These are phyloP conservation scores for Rhinocladiella similis DNA, from an alignment of 2,329 filamentous ascomycete species.

Conservation along the genomic window DNA sequence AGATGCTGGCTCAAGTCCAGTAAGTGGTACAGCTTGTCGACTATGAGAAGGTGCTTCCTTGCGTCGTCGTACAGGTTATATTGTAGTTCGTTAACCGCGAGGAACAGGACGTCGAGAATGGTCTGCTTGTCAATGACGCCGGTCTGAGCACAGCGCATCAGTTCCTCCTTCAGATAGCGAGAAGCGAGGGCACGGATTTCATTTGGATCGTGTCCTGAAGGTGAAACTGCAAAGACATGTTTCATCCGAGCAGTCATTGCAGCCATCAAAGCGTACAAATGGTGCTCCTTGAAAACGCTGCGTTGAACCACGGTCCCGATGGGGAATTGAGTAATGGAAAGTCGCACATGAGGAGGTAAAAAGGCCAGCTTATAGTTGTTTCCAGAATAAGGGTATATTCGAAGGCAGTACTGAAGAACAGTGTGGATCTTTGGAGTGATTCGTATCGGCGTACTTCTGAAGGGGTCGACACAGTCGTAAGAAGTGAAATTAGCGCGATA, in stretches of 20 bases:
- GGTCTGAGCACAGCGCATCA: constrained; percentile 15
- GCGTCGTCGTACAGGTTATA: constrained; percentile 20
- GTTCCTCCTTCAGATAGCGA: constrained; percentile 19
- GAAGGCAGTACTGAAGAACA: constrained; percentile 19
- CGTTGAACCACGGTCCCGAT: constrained; percentile 22
- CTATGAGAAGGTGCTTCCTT: constrained; percentile 21
- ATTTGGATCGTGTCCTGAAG: constrained; percentile 10
- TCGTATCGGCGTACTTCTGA: constrained; percentile 15
- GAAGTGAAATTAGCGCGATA: constrained; percentile 19
- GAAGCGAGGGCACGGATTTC: constrained; percentile 14
- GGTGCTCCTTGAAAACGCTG: constrained; percentile 22
- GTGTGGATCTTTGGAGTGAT: constrained; percentile 21
- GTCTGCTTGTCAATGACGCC: constrained; percentile 23
- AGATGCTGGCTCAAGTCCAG: constrained; percentile 20
- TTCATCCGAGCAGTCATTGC: constrained; percentile 22
- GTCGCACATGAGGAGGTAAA: constrained; percentile 21
- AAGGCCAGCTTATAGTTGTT: constrained; percentile 27
- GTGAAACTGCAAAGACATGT: constrained; percentile 15
- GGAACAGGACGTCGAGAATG: constrained; percentile 23
- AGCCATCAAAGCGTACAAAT: constrained; percentile 24
- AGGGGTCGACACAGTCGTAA: constrained; percentile 25
- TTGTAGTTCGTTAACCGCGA: constrained; percentile 21
- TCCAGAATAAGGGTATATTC: constrained; percentile 22
- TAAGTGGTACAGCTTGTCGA: constrained; percentile 20
- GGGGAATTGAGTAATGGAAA: constrained; percentile 23